Conservation (phyloP, 2,329 filamentous ascomycete genomes). For the Hypocrella siamensis region DNA sequence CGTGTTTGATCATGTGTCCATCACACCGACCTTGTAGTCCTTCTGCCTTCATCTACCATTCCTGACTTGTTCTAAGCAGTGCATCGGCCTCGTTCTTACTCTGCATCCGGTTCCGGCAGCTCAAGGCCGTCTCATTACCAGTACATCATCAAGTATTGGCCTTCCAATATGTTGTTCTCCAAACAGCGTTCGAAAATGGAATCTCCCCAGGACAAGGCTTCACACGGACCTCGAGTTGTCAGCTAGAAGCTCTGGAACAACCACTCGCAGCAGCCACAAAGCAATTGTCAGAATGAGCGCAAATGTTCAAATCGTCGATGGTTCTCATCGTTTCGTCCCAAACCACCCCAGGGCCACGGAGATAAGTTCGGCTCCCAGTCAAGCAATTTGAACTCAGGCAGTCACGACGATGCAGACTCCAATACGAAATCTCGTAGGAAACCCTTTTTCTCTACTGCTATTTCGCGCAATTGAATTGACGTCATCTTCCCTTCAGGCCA, state of each 20-base stretch:
- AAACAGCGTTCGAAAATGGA: constrained; percentile 6
- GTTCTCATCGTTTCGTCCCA: constrained; percentile 7
- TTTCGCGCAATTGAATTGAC: too few species aligned
- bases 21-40: too few species aligned
- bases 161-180: constrained; percentile 9
- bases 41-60: too few species aligned
- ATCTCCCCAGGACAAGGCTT: constrained; percentile 3
- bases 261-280: constrained; percentile 6
- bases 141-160: constrained; percentile 4
- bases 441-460: too few species aligned
- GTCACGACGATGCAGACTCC: neutral
- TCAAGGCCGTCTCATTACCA: neutral
- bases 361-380: neutral
- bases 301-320: constrained; percentile 5
- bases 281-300: constrained; percentile 1
- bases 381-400: neutral
- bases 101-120: too few species aligned
- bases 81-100: too few species aligned
- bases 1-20: too few species aligned
- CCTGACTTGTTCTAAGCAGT: too few species aligned
- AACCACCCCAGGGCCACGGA: constrained; percentile 1
- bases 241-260: constrained; percentile 14
- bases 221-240: constrained; percentile 5
- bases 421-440: constrained; percentile 10
- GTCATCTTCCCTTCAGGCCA: too few species aligned